Evolutionary conservation across 2,329 filamentous ascomycete genomes (phyloP), one percentile per base, ranked within the genome.

Genomic region (Didymella arachidicola): DNA sequence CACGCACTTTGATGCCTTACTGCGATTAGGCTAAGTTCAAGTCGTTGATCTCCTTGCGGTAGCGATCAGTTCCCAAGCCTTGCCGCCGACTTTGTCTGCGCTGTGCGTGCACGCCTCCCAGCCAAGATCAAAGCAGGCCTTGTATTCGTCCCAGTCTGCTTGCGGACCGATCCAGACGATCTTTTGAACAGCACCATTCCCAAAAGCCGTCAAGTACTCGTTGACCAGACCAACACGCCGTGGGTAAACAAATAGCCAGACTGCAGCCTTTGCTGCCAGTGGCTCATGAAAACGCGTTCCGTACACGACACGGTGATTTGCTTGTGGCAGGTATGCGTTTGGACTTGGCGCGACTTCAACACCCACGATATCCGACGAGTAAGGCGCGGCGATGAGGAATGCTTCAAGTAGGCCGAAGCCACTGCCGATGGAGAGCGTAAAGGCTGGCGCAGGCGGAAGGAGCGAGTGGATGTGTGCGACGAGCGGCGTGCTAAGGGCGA

Each of bases 211-310:
- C 27, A 85, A 42, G 60, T 86, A 85, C 54, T 74, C 75, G 2
- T 60, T 61, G 12, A 85, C 61, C 11, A 86, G 68, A 3, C 69
- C 76, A 3, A 80, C 76, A n/a, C 80, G 73, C 14, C 82, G 78
- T 1, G 83, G 83, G 63, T 85, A 86, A 26, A 84, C 80, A 70
- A 86, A 85, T 59, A 85, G 70, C 79, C 83, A 80, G n/a, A 73
- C 74, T 1, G 64, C 58, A 8, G 81, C 81, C n/a, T 78, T 62
- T 5, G 70, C 60, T 3, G 81, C 81, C 11, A 79, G 71, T 1
- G 76, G 54, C 51, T 78, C 77, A 8, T 83, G 63, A 30, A 77
- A 79, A 66, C 79, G 79, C 0, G 81, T 79, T 2, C 80, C 80
- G 7, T 70, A 56, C 6, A 85, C 83, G 8, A 74, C 64, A 42